Evolutionary conservation across 139 green algal species (phyloP), one percentile per base, ranked within the genome.

Genomic region (Tetraselmis chui): DNA sequence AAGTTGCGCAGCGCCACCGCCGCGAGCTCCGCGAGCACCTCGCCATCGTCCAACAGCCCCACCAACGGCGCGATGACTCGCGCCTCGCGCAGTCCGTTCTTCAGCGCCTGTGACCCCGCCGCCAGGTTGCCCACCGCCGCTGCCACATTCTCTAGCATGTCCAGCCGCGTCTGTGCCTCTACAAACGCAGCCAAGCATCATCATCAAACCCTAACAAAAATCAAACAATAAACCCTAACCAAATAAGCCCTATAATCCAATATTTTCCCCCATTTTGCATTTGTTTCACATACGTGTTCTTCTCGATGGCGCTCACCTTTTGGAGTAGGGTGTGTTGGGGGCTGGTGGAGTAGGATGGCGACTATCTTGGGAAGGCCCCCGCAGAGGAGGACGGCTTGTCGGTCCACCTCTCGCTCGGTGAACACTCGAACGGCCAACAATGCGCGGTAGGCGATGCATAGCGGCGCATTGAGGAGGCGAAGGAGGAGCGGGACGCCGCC

Each of bases 1-100:
- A 87, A n/a, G 32, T 89, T 89, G 32, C 86, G 80, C 32, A 89
- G 78, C 26, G 81, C 86, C 32, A 89, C 86, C 24, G 86, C 86
- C 25, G 86, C 75, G 30, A 89, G 83, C 80, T 89, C 86, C 32
- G 86, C 86, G 11, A 83, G 78, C 24, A 87, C 84, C 74, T 86
- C 82, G 24, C 83, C 83, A 2, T 81, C 77, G 24, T 84, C 83
- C 75, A 89, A 58, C 74, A 89, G 45, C 22, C 80, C 59, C 28
- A 89, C 86, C 74, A 89, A 45, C 30, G 83, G 83, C 1, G 30
- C n/a, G 32, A 89, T 86, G 1, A 31, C 86, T 26, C 86, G 83
- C 32, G 74, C 85, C 76, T 84, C 27, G 29, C 85, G 30, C 25
- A 89, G 79, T 26, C 79, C 83, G 59, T 89, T 83, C 28, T 89